These are phyloP conservation scores for Teunomyces gatunensis DNA, from an alignment of 805 yeast species.

Conservation along the genomic window DNA sequence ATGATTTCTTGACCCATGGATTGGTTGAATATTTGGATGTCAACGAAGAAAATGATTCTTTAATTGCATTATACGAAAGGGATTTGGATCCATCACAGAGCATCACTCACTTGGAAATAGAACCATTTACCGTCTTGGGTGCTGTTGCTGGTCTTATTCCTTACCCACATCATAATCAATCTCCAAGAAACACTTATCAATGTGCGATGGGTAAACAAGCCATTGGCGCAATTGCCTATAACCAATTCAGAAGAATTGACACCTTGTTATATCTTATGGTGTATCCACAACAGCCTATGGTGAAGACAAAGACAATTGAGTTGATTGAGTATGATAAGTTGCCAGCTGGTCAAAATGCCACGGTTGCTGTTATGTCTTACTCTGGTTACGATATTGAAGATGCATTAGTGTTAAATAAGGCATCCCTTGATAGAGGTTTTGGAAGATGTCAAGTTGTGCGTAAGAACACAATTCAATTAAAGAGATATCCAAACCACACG, in stretches of 20 bases:
- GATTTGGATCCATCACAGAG: conserved; percentile 45
- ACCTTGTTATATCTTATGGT: conserved; percentile 92
- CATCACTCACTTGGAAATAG: conserved; percentile 88
- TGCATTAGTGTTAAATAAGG: conserved; percentile 90
- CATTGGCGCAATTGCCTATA: conserved; percentile 98
- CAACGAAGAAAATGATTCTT: conserved; percentile 29
- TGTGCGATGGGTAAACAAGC: conserved; percentile 99
- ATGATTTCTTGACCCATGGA: conserved; percentile 82
- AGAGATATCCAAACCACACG: conserved; percentile 91
- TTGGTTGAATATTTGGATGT: conserved; percentile 94
- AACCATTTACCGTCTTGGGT: conserved; percentile 88
- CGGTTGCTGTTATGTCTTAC: conserved; percentile 98
- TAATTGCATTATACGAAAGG: conserved; percentile 53
- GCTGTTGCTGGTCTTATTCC: conserved; percentile 93
- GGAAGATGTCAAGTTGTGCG: conserved; percentile 96
- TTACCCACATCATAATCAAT: conserved; percentile 89
- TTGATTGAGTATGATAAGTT: conserved; percentile 91
- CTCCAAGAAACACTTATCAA: conserved; percentile 89
- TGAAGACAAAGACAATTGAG: conserved; percentile 94
- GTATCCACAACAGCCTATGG: conserved; percentile 99
- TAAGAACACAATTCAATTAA: conserved; percentile 85
- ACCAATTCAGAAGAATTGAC: conserved; percentile 93
- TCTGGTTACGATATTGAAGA: conserved; percentile 99
- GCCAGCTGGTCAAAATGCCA: conserved; percentile 98
- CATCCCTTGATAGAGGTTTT: conserved; percentile 93